phyloP scores from a whole-genome alignment of 2,329 filamentous ascomycete genomes.

The Claviceps sp. region DNA sequence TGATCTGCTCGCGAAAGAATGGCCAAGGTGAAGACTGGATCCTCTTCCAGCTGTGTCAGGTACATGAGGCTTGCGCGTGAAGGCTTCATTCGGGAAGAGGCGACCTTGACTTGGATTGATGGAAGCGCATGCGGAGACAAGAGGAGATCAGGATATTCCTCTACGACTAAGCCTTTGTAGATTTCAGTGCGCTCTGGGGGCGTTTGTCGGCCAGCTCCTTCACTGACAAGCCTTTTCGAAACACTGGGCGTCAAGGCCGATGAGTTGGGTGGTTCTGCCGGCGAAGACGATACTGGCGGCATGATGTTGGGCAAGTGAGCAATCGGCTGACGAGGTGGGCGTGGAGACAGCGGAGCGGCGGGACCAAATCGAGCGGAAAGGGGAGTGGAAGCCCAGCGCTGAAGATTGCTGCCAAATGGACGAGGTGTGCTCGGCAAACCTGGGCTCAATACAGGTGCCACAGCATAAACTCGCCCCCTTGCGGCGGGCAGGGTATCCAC shows the following conservation, averaged over 20 bases:
- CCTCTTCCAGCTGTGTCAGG: constrained; percentile 70
- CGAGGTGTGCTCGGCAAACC: constrained; percentile 48
- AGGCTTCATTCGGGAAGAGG: constrained; percentile 88
- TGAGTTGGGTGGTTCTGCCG: constrained; percentile 5
- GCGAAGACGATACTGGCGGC: constrained; percentile 42
- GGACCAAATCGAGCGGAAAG: constrained; percentile 44
- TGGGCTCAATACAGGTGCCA: constrained; percentile 39
- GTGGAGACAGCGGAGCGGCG: constrained; percentile 51
- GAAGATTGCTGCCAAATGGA: constrained; percentile 38
- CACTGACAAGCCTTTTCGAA: constrained; percentile 1
- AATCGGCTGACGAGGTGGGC: constrained; percentile 59
- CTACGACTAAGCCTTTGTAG: constrained; percentile 66
- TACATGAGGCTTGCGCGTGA: constrained; percentile 76
- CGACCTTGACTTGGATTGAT: constrained; percentile 73
- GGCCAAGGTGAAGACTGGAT: constrained; percentile 86
- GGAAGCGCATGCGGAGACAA: constrained; percentile 80
- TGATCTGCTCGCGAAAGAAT: constrained; percentile 64
- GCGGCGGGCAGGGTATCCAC: constrained; percentile 38
- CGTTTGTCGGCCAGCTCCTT: neutral
- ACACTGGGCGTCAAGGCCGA: constrained; percentile 4
- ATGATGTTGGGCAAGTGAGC: constrained; percentile 55
- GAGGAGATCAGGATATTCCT: constrained; percentile 76
- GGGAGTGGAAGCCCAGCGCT: constrained; percentile 40
- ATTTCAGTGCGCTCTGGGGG: constrained; percentile 38
- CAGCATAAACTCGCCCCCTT: constrained; percentile 19